phyloP scores from a whole-genome alignment of 2,329 filamentous ascomycete species.

The Colletotrichum truncatum region DNA sequence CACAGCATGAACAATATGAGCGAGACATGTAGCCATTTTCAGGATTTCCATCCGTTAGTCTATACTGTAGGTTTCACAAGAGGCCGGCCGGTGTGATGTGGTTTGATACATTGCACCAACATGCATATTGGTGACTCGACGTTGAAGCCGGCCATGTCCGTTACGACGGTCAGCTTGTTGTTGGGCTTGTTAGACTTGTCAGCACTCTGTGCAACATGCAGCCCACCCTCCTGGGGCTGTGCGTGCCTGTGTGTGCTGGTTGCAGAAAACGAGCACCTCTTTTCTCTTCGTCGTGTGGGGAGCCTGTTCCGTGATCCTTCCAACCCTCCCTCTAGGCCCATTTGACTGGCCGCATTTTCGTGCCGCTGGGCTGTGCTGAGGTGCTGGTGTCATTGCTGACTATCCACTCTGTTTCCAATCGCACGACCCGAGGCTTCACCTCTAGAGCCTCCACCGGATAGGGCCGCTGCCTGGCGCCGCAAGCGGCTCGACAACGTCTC shows the following conservation, averaged over 20 bases:
- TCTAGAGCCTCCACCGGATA: neutral
- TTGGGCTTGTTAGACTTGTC: too few relatives aligned
- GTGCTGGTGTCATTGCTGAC: neutral
- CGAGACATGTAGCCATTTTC: too few relatives aligned
- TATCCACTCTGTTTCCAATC: neutral
- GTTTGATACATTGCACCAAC: constrained; percentile 6
- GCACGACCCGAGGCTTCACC: neutral
- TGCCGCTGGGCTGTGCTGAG: constrained; percentile 17
- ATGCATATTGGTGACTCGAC: neutral
- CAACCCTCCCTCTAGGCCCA: neutral
- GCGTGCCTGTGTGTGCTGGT: neutral
- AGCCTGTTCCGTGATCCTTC: neutral
- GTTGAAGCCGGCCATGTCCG: constrained; percentile 9
- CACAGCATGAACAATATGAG: neutral
- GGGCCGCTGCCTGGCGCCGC: neutral
- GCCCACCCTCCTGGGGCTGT: neutral
- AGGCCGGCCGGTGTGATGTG: neutral
- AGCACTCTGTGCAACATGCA: constrained; percentile 16
- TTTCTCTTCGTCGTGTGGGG: neutral
- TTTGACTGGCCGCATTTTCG: constrained; percentile 4
- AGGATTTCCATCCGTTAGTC: neutral
- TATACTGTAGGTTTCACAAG: neutral
- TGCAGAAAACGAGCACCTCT: neutral
- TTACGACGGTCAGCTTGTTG: constrained; percentile 12
- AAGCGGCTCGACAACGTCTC: neutral